These are phyloP conservation scores for Aspergillus bertholletiae DNA, from an alignment of 495 filamentous ascomycete genomes.

Conservation along the genomic window DNA sequence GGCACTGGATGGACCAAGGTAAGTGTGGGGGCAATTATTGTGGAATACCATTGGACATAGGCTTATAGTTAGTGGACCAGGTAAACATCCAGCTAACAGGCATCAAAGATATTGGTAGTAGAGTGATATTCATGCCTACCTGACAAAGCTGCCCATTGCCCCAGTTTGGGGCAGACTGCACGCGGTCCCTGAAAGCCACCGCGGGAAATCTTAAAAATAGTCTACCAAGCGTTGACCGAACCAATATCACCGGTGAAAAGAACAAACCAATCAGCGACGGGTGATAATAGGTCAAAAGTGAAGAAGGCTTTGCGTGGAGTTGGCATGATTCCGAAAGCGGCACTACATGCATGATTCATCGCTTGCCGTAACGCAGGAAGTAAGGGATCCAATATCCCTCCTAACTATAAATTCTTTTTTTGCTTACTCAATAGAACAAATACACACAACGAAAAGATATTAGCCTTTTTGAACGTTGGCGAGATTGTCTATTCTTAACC, in stretches of 20 bases:
- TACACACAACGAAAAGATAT: no score
- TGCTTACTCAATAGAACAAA: no score
- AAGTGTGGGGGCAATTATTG: slow-evolving; percentile 2
- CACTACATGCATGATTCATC: background rate
- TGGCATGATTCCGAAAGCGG: slow-evolving; percentile 8
- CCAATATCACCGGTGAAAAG: slow-evolving; percentile 4
- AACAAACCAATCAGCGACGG: no score
- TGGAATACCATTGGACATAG: background rate
- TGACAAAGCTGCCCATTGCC: slow-evolving; percentile 2
- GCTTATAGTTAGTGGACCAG: background rate
- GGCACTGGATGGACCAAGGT: slow-evolving; percentile 1
- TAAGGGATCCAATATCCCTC: no score
- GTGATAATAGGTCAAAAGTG: background rate
- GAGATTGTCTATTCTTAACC: no score
- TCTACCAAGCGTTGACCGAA: no score
- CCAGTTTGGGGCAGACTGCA: background rate
- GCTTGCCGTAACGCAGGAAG: background rate
- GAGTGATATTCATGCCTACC: slow-evolving; percentile 4
- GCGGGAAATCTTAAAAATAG: background rate
- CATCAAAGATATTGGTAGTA: background rate
- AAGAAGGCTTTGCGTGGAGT: background rate
- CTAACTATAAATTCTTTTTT: no score
- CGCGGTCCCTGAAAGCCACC: slow-evolving; percentile 1
- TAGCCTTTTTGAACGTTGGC: no score
- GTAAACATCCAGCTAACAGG: background rate